Conservation (phyloP, 2,329 filamentous ascomycete genomes). For the Zymoseptoria brevis region DNA sequence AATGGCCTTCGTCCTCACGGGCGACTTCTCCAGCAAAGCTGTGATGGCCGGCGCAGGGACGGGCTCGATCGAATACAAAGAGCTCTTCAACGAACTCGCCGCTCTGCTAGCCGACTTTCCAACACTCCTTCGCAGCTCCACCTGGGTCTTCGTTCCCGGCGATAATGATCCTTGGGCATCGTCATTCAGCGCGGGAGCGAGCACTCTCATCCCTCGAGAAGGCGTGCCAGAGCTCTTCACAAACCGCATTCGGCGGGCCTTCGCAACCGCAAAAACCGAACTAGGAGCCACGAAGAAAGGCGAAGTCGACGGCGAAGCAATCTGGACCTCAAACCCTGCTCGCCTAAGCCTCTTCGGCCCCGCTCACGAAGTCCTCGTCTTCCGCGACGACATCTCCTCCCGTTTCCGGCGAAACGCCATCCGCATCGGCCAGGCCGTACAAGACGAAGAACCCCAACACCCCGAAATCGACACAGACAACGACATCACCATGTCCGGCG, state of each 20-base stretch:
- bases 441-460: conserved; percentile 20
- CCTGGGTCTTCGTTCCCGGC: conserved; percentile 87
- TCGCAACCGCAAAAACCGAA: conserved; percentile 70
- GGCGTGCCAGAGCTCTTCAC: conserved; percentile 84
- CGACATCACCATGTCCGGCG: conserved; percentile 24
- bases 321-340: conserved; percentile 85
- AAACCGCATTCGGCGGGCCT: conserved; percentile 70
- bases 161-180: conserved; percentile 98
- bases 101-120: conserved; percentile 77
- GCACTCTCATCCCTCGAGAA: conserved; percentile 60
- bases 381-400: conserved; percentile 77
- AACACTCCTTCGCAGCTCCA: conserved; percentile 65
- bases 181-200: conserved; percentile 68
- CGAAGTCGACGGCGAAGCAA: conserved; percentile 58
- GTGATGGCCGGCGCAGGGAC: conserved; percentile 58
- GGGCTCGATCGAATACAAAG: conserved; percentile 91
- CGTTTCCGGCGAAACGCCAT: conserved; percentile 71
- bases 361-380: conserved; percentile 75
- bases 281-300: conserved; percentile 39
- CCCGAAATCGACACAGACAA: conserved; percentile 13
- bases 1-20: conserved; percentile 72
- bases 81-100: conserved; percentile 84
- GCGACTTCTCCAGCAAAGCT: conserved; percentile 65
- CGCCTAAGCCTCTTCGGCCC: conserved; percentile 79
- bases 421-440: conserved; percentile 50